phyloP scores from a whole-genome alignment of 768 basidiomycete genomes.

The Podaxis pistillaris region DNA sequence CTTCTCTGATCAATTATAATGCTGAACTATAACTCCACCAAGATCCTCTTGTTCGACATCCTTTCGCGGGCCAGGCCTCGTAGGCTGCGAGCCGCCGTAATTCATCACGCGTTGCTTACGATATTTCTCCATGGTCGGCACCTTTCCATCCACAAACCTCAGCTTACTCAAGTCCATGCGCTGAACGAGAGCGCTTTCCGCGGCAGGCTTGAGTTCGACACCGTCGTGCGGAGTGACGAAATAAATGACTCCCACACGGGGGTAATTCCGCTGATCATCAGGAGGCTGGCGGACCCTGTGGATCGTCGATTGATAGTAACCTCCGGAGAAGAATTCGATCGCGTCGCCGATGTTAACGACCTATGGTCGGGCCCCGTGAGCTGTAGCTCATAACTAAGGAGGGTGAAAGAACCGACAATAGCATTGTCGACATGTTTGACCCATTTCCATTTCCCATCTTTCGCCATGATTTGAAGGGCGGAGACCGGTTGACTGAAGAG shows the following conservation, averaged over 20 bases:
- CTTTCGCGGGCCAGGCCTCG: not conserved
- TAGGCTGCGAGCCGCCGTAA: not conserved
- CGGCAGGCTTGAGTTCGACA: slow-evolving; percentile 35
- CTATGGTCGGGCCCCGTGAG: slow-evolving; percentile 19
- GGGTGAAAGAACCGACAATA: slow-evolving; percentile 25
- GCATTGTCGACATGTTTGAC: slow-evolving; percentile 44
- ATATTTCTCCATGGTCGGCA: slow-evolving; percentile 1
- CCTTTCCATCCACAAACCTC: not conserved
- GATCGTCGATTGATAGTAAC: slow-evolving; percentile 46
- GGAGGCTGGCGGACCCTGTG: slow-evolving; percentile 51
- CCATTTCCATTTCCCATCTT: slow-evolving; percentile 43
- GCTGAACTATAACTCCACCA: slow-evolving; percentile 3
- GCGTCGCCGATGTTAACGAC: slow-evolving; percentile 48
- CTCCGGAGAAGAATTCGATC: slow-evolving; percentile 46
- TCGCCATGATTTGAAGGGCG: slow-evolving; percentile 42
- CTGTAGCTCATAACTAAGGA: not conserved
- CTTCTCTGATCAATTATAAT: not conserved
- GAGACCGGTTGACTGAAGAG: slow-evolving; percentile 50
- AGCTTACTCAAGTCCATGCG: slow-evolving; percentile 1
- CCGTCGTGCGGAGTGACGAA: slow-evolving; percentile 44
- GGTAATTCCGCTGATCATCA: slow-evolving; percentile 36
- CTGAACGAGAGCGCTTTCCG: slow-evolving; percentile 42
- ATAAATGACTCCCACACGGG: slow-evolving; percentile 48
- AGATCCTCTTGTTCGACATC: not conserved
- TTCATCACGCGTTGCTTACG: not conserved